These are phyloP conservation scores for Lepiota brunneoincarnata DNA, from an alignment of 768 basidiomycete species.

Conservation along the genomic window DNA sequence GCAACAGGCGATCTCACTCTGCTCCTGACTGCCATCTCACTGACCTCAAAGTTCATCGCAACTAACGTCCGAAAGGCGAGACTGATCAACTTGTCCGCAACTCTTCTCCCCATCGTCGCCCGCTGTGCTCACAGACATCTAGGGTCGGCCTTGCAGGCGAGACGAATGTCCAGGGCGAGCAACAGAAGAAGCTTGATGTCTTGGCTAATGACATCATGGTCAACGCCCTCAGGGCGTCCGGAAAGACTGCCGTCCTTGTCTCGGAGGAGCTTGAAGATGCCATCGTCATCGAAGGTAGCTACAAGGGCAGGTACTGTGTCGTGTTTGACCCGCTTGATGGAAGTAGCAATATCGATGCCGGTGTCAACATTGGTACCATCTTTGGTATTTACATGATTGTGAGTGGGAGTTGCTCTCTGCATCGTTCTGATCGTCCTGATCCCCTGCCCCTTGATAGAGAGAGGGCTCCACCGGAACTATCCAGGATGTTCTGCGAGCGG, in stretches of 20 bases:
- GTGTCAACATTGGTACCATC: slow-evolving; percentile 97
- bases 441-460: slow-evolving; percentile 37
- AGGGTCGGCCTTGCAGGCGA: slow-evolving; percentile 98
- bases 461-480: slow-evolving; percentile 78
- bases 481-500: slow-evolving; percentile 88
- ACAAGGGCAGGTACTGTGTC: slow-evolving; percentile 91
- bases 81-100: slow-evolving; percentile 89
- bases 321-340: slow-evolving; percentile 98
- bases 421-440: neutral
- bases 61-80: slow-evolving; percentile 97
- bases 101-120: neutral
- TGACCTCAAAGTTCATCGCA: slow-evolving; percentile 96
- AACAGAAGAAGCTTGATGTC: slow-evolving; percentile 99
- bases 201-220: slow-evolving; percentile 99
- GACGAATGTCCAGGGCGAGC: slow-evolving; percentile 96
- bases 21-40: slow-evolving; percentile 92
- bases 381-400: slow-evolving; percentile 96
- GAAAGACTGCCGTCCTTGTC: slow-evolving; percentile 94
- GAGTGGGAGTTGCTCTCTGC: slow-evolving; percentile 28
- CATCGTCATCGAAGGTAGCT: slow-evolving; percentile 78
- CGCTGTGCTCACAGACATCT: slow-evolving; percentile 9
- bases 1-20: slow-evolving; percentile 95
- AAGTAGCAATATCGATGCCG: slow-evolving; percentile 96
- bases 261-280: slow-evolving; percentile 95
- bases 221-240: slow-evolving; percentile 93